Evolutionary conservation across 768 basidiomycete species (phyloP).

Genomic region (Chalciporus piperatus): DNA sequence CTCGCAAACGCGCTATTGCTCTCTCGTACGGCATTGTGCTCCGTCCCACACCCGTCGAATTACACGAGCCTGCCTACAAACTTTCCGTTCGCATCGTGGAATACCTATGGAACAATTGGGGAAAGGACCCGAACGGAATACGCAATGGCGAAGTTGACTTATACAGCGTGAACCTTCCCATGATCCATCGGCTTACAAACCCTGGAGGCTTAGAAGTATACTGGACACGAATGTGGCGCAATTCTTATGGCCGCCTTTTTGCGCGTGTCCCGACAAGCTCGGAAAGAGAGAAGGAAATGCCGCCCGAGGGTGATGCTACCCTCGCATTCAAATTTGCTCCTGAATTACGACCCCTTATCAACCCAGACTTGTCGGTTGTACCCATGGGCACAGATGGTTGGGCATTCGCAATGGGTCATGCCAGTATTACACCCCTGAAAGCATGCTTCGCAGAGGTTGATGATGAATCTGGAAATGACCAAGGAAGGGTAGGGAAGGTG

Average conservation of each 20-base stretch:
- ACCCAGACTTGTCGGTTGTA: conserved; percentile 53
- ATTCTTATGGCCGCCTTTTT: conserved; percentile 81
- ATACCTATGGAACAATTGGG: conserved; percentile 85
- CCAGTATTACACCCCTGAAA: conserved; percentile 75
- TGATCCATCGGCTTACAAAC: conserved; percentile 62
- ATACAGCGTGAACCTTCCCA: conserved; percentile 85
- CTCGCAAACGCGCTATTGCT: conserved; percentile 73
- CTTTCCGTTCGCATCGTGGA: conserved; percentile 65
- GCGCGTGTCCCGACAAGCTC: conserved; percentile 38
- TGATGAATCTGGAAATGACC: background rate
- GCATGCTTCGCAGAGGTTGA: conserved; percentile 65
- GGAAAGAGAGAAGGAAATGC: conserved; percentile 22
- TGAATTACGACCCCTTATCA: conserved; percentile 66
- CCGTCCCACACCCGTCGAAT: conserved; percentile 58
- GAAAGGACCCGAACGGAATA: conserved; percentile 56
- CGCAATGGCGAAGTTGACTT: conserved; percentile 70
- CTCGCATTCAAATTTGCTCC: conserved; percentile 77
- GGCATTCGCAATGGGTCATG: conserved; percentile 68
- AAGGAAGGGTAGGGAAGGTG: conserved; percentile 13
- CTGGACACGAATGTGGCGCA: conserved; percentile 87
- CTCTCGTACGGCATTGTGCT: conserved; percentile 82
- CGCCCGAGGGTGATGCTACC: conserved; percentile 25
- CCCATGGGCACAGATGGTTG: conserved; percentile 81
- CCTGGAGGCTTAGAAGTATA: conserved; percentile 61
- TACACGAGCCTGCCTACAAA: conserved; percentile 69